Evolutionary conservation across 345 rosid species (phyloP).

Genomic region (Erysimum cheiranthoides): DNA sequence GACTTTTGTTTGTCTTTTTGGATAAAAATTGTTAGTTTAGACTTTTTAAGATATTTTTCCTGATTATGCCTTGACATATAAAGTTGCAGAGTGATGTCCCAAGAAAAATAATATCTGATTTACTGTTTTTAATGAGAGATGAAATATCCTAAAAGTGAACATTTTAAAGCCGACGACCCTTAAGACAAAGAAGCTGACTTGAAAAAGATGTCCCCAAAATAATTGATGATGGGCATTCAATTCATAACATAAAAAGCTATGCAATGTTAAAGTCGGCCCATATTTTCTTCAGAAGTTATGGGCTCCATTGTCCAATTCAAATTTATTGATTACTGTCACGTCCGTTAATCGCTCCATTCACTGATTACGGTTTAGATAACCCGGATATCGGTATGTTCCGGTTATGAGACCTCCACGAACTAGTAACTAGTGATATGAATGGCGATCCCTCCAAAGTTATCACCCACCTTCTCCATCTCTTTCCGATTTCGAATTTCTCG

Average conservation of each 20-base stretch:
- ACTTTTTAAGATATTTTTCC: not conserved
- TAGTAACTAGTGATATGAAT: not conserved
- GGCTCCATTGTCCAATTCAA: not conserved
- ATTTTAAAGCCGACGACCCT: not conserved
- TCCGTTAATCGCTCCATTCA: too few relatives aligned
- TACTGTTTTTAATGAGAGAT: not conserved
- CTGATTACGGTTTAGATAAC: not conserved
- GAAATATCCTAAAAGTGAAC: not conserved
- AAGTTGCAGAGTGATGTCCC: not conserved
- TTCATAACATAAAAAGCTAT: not conserved
- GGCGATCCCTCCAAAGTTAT: conserved; percentile 50
- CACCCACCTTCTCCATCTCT: not conserved
- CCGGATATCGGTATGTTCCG: conserved; percentile 32
- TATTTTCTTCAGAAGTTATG: not conserved
- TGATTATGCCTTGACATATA: not conserved
- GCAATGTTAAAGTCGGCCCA: not conserved
- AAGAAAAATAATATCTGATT: not conserved
- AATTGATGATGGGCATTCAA: conserved; percentile 8
- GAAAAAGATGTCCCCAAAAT: not conserved
- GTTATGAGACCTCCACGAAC: not conserved
- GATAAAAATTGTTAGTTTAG: not conserved
- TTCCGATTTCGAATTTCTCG: conserved; percentile 11
- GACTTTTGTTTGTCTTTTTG: too few relatives aligned
- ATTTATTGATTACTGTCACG: not conserved
- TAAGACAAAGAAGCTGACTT: not conserved